These are phyloP conservation scores for Amoebophrya sp. DNA, from an alignment of 169 alveolate species.

Conservation along the genomic window DNA sequence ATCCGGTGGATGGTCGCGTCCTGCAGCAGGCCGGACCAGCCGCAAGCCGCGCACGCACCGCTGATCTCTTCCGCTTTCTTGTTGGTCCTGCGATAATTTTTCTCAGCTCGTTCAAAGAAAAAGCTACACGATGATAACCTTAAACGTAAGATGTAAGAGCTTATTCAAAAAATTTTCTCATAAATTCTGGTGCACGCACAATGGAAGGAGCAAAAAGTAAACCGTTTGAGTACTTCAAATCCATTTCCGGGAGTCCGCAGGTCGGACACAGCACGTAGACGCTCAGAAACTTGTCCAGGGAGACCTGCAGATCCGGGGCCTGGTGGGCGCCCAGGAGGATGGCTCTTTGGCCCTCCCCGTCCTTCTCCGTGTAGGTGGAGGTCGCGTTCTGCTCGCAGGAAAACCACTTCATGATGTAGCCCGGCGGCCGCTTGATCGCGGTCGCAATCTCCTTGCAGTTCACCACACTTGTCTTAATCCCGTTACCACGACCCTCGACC, in stretches of 20 bases:
- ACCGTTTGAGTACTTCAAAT: neutral
- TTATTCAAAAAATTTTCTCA: too few relatives aligned
- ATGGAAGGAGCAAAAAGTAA: neutral
- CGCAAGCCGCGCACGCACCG: neutral
- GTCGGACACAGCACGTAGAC: slow-evolving; percentile 6
- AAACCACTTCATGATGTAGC: neutral
- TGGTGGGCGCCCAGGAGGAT: neutral
- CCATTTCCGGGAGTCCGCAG: slow-evolving; percentile 7
- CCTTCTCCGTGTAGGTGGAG: neutral
- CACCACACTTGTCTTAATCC: slow-evolving; percentile 88
- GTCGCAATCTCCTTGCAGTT: slow-evolving; percentile 96
- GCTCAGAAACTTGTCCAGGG: slow-evolving; percentile 11
- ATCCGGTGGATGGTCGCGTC: neutral
- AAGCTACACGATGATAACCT: too few relatives aligned
- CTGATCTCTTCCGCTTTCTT: neutral
- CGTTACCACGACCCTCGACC: slow-evolving; percentile 58
- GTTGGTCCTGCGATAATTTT: too few relatives aligned
- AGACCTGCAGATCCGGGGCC: neutral
- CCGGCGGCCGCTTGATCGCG: slow-evolving; percentile 76
- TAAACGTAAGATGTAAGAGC: too few relatives aligned
- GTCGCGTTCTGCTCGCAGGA: slow-evolving; percentile 14
- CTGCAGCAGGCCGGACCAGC: neutral
- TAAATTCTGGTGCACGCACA: too few relatives aligned
- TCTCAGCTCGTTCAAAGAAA: too few relatives aligned
- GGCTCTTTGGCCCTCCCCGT: neutral